phyloP scores from a whole-genome alignment of 2,329 filamentous ascomycete genomes.

The Plectosphaerella plurivora region DNA sequence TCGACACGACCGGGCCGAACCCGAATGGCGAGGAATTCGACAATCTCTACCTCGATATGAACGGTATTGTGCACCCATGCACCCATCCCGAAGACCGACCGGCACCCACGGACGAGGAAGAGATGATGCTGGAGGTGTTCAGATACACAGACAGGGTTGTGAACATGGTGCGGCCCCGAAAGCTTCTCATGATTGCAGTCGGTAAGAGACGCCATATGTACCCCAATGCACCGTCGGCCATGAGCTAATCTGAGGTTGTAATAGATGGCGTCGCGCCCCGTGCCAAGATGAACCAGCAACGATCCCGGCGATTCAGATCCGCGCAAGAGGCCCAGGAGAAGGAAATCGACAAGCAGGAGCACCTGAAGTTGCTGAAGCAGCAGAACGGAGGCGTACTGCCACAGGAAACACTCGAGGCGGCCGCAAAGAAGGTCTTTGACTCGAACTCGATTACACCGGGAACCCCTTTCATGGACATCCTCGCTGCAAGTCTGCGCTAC shows the following conservation, averaged over 20 bases:
- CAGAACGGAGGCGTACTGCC: conserved; percentile 65
- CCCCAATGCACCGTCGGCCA: too few species aligned
- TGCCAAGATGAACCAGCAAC: conserved; percentile 99
- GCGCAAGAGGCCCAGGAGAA: conserved; percentile 94
- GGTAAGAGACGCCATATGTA: conserved; percentile 48
- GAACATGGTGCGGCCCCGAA: conserved; percentile 96
- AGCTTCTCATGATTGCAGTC: conserved; percentile 95
- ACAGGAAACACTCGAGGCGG: conserved; percentile 55
- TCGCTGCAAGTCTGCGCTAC: conserved; percentile 85
- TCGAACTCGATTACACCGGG: conserved; percentile 84
- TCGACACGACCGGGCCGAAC: conserved; percentile 80
- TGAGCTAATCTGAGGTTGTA: neutral
- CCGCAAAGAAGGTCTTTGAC: conserved; percentile 89
- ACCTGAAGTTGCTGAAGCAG: conserved; percentile 77
- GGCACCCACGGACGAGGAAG: conserved; percentile 87
- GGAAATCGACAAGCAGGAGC: conserved; percentile 83
- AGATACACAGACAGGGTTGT: conserved; percentile 98
- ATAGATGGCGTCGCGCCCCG: conserved; percentile 91
- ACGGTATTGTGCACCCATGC: conserved; percentile 98
- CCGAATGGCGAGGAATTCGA: conserved; percentile 98
- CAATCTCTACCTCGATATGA: conserved; percentile 98
- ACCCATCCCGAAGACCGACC: conserved; percentile 94
- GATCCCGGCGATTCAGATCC: conserved; percentile 88
- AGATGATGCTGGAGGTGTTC: conserved; percentile 99
- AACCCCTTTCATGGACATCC: conserved; percentile 97